Evolutionary conservation across 768 basidiomycete genomes (phyloP).

Genomic region (Clitopilus passeckerianus): DNA sequence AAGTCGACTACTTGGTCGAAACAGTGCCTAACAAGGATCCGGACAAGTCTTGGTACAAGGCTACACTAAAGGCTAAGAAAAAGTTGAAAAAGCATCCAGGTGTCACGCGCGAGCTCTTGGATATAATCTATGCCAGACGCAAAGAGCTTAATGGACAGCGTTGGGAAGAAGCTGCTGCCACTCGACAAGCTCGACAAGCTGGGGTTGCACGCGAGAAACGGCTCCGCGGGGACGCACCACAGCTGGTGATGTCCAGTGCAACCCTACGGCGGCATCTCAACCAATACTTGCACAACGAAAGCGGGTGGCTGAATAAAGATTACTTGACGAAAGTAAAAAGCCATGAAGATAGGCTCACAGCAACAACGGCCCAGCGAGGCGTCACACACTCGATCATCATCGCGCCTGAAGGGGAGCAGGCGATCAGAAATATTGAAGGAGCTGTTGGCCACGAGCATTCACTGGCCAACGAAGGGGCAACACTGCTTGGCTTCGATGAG

Average conservation of each 20-base stretch:
- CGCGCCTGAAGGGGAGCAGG: conserved; percentile 41
- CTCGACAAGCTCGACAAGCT: not conserved
- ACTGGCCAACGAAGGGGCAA: conserved; percentile 1
- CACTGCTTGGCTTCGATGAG: conserved; percentile 8
- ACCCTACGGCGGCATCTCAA: conserved; percentile 56
- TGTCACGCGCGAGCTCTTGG: conserved; percentile 53
- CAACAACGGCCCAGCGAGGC: conserved; percentile 1
- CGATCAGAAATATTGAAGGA: conserved; percentile 49
- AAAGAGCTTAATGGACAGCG: conserved; percentile 21
- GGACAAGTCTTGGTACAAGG: conserved; percentile 29
- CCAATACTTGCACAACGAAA: conserved; percentile 48
- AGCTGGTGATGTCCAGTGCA: conserved; percentile 67
- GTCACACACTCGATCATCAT: conserved; percentile 56
- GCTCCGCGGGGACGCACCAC: conserved; percentile 32
- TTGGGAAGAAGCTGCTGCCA: conserved; percentile 16
- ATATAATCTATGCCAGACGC: conserved; percentile 43
- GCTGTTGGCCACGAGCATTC: conserved; percentile 21
- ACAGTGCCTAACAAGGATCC: conserved; percentile 38
- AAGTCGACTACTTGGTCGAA: conserved; percentile 69
- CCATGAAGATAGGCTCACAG: conserved; percentile 9
- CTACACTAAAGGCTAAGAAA: conserved; percentile 30
- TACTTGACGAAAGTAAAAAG: conserved; percentile 36
- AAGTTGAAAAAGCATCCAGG: conserved; percentile 51
- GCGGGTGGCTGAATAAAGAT: conserved; percentile 51
- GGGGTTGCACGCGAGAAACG: conserved; percentile 8